Base-by-base conservation (phyloP, 1,139 yeast species). In the Kurtzmaniella quercitrusa region DNA sequence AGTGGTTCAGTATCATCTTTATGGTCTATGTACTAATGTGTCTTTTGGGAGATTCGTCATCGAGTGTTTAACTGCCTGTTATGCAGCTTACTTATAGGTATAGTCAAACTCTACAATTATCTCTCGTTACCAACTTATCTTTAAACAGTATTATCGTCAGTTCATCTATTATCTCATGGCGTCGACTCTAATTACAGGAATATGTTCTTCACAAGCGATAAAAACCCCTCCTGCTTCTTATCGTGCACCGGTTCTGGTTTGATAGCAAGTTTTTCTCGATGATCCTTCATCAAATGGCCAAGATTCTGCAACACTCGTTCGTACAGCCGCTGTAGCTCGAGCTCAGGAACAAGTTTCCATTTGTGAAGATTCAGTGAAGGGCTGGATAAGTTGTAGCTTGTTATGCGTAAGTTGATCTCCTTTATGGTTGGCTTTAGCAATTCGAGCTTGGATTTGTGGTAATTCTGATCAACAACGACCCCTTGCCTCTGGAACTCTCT, bases 331-430 rank as follows among this genome's bases (percentile, higher is more conserved):
- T 58, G 52, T 6, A 84, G 55, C 58, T 89, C 96, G 3, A 62
- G 65, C 3, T 75, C 80, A 0, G 68, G 56, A 0, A 64, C 40
- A 17, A 89, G 58, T 56, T 88, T 88, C 44, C 85, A 67, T 51
- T 82, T 82, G 48, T 91, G 89, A 0, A 94, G 79, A 1, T 81
- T 72, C 3, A 63, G 44, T 19, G 84, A 64, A 0, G 96, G 96
- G 1, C 94, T 87, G 56, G 86, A 94, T 24, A 89, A 60, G 53
- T 89, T 89, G 58, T 88, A 89, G 16, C 85, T 78, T 19, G 96
- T 65, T 17, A 89, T 74, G 1, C 72, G 66, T 43, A 69, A 73
- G 59, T 89, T 89, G 40, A 88, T 60, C 3, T 67, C 56, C 12
- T 63, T 66, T 7, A 85, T 55, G 44, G 77, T 70, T 6, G 72